Evolutionary conservation across 371 early-diverging fungal species (phyloP).

Genomic region (Saksenaea oblongispora): DNA sequence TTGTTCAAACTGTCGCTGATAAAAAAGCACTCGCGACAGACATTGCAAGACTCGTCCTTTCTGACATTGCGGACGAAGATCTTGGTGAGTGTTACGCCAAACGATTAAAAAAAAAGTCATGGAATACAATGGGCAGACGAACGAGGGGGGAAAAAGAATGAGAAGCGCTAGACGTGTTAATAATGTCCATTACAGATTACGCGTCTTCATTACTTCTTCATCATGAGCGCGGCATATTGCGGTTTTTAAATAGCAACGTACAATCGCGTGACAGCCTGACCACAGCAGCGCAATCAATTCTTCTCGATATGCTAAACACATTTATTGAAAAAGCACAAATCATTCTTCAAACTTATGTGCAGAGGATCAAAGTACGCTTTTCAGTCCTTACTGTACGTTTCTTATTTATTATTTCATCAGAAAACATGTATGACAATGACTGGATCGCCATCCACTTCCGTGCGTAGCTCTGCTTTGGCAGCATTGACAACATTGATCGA

Average conservation of each 20-base stretch:
- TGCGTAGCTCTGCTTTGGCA: conserved; percentile 25
- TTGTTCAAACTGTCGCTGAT: conserved; percentile 7
- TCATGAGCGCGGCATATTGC: conserved; percentile 22
- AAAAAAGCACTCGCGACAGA: conserved; percentile 23
- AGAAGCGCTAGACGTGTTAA: neutral
- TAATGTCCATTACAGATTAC: conserved; percentile 28
- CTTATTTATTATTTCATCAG: conserved; percentile 5
- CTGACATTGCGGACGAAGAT: conserved; percentile 34
- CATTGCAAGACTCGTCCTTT: conserved; percentile 21
- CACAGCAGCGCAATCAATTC: conserved; percentile 17
- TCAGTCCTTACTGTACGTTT: neutral
- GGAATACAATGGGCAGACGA: neutral
- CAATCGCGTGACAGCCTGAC: conserved; percentile 15
- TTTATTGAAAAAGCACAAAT: conserved; percentile 26
- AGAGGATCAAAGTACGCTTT: conserved; percentile 19
- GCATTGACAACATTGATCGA: conserved; percentile 20
- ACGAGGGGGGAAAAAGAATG: neutral
- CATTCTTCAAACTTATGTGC: conserved; percentile 27
- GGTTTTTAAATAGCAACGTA: conserved; percentile 16
- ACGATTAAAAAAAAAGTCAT: neutral
- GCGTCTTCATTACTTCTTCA: conserved; percentile 39
- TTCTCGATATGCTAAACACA: conserved; percentile 28
- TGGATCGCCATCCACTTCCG: conserved; percentile 5
- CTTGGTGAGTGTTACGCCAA: conserved; percentile 27
- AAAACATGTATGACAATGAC: conserved; percentile 17